Conservation (phyloP, 345 rosid genomes). For the Eucalyptus coolabah region DNA sequence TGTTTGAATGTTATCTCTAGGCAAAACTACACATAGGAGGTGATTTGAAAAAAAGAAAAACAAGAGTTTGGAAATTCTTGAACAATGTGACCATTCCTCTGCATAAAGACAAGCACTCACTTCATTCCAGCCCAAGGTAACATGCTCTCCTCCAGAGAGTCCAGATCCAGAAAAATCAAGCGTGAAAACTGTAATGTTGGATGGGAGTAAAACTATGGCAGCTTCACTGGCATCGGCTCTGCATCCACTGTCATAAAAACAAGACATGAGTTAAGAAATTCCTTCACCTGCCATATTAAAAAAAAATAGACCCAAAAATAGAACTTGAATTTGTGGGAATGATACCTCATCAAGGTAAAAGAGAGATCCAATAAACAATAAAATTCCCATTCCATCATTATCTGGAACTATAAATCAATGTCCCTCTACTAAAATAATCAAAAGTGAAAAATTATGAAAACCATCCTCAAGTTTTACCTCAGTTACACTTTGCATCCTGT, state of each 20-base stretch:
- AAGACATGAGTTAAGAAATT: neutral
- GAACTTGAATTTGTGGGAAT: neutral
- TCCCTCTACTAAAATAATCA: neutral
- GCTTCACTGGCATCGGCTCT: conserved; percentile 47
- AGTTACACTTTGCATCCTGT: neutral
- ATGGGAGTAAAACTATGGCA: conserved; percentile 31
- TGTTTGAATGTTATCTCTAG: neutral
- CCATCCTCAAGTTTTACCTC: neutral
- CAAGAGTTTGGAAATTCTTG: neutral
- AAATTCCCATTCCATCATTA: neutral
- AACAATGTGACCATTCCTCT: neutral
- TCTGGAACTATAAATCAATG: neutral
- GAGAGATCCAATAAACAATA: neutral
- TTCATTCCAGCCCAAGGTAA: conserved; percentile 36
- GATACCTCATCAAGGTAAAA: neutral
- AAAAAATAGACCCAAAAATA: neutral
- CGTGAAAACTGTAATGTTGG: conserved; percentile 36
- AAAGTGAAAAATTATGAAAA: neutral
- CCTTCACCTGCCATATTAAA: neutral
- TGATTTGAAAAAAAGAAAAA: neutral
- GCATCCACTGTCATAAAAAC: conserved; percentile 22
- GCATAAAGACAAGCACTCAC: conserved; percentile 1
- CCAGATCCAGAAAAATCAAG: conserved; percentile 53
- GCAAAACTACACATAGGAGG: neutral
- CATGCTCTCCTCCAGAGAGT: conserved; percentile 36